phyloP scores from a whole-genome alignment of 208 protist genomes.

The Herpetomonas tarakana region DNA sequence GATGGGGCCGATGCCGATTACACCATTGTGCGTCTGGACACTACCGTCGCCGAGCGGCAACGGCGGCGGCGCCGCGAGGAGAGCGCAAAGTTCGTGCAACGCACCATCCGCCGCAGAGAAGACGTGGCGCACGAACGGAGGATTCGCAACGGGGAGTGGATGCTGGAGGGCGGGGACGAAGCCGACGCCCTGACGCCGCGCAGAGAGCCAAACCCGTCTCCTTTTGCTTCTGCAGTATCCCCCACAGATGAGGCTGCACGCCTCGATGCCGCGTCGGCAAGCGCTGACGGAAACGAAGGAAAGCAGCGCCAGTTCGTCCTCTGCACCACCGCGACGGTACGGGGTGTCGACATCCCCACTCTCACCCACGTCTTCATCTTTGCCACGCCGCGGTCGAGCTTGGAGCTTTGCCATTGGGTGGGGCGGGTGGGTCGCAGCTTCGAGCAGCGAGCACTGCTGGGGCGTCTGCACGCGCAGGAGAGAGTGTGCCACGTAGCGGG shows the following conservation, averaged over 20 bases:
- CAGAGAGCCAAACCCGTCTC: too few species aligned
- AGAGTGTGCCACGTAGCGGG: constrained; percentile 12
- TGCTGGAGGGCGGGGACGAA: not conserved
- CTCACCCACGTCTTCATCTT: constrained; percentile 82
- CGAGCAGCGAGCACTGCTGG: not conserved
- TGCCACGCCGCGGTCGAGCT: constrained; percentile 37
- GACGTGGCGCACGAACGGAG: not conserved
- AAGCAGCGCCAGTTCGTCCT: constrained; percentile 34
- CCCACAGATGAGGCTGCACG: not conserved
- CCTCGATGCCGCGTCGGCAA: too few species aligned
- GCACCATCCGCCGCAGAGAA: constrained; percentile 19
- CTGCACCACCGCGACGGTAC: constrained; percentile 41
- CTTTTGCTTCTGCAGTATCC: not conserved
- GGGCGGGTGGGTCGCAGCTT: constrained; percentile 69
- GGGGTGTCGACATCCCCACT: constrained; percentile 63
- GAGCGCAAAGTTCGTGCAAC: constrained; percentile 26
- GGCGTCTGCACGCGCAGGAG: not conserved
- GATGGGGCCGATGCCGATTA: constrained; percentile 13
- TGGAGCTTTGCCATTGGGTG: constrained; percentile 87
- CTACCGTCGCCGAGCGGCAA: constrained; percentile 29
- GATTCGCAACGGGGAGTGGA: not conserved
- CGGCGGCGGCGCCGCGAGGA: constrained; percentile 26
- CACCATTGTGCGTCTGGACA: constrained; percentile 36
- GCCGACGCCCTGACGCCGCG: not conserved
- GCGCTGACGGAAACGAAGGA: not conserved